phyloP scores from a whole-genome alignment of 306 rosid genomes.

The Glycine soja region DNA sequence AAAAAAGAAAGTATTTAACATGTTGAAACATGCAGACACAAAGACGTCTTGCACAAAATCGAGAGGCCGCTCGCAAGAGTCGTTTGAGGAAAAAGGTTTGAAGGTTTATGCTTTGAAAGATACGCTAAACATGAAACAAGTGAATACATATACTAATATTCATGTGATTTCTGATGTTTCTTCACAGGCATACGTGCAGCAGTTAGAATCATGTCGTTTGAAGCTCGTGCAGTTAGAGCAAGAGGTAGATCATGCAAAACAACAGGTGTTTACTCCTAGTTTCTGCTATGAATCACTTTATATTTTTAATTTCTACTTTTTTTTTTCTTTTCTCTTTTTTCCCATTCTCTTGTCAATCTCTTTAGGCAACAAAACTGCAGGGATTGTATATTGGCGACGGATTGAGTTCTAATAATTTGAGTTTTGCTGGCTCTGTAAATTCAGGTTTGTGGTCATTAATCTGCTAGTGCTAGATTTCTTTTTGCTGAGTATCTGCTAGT shows the following conservation, averaged over 20 bases:
- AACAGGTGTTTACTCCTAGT: slow-evolving; percentile 61
- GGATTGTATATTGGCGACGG: slow-evolving; percentile 68
- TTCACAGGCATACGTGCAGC: slow-evolving; percentile 85
- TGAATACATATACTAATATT: slow-evolving; percentile 25
- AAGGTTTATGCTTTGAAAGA: slow-evolving; percentile 42
- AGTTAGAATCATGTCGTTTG: slow-evolving; percentile 88
- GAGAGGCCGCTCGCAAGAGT: slow-evolving; percentile 99
- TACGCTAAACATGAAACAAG: slow-evolving; percentile 31
- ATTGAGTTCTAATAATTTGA: slow-evolving; percentile 60
- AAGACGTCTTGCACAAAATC: slow-evolving; percentile 96
- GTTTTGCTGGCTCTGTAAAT: slow-evolving; percentile 62
- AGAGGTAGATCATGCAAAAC: slow-evolving; percentile 76
- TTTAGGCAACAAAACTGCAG: slow-evolving; percentile 56
- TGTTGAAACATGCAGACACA: slow-evolving; percentile 67
- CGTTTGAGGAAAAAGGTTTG: slow-evolving; percentile 90
- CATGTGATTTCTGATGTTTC: slow-evolving; percentile 49
- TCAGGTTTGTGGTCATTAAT: slow-evolving; percentile 65
- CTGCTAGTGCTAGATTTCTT: background rate
- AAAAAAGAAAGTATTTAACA: slow-evolving; percentile 25
- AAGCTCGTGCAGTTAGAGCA: slow-evolving; percentile 81
- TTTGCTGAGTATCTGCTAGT: too few species aligned
- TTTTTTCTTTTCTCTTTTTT: background rate
- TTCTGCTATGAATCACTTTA: slow-evolving; percentile 26
- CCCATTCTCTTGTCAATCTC: background rate
- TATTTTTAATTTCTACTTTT: background rate